These are phyloP conservation scores for Pochonia chlamydosporia DNA, from an alignment of 2,329 filamentous ascomycete species.

Conservation along the genomic window DNA sequence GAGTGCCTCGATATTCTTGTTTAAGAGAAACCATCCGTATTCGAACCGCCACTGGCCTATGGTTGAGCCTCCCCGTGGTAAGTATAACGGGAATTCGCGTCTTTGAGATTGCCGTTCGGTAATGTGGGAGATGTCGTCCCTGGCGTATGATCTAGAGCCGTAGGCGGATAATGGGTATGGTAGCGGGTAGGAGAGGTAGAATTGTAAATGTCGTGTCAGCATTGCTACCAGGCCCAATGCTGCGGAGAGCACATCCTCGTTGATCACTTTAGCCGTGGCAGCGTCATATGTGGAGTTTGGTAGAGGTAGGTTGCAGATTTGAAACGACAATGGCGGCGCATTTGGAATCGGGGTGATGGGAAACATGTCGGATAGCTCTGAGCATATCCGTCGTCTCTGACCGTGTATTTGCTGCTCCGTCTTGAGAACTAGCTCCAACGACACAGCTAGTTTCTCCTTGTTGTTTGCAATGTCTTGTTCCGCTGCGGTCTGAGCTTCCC, in stretches of 20 bases:
- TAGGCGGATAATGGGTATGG: constrained; percentile 73
- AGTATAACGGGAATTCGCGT: constrained; percentile 75
- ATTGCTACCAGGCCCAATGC: constrained; percentile 77
- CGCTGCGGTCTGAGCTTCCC: constrained; percentile 51
- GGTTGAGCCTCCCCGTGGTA: constrained; percentile 52
- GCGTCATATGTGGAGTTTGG: constrained; percentile 74
- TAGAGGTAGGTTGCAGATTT: constrained; percentile 70
- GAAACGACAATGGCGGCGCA: constrained; percentile 66
- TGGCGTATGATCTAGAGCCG: constrained; percentile 69
- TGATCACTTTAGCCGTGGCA: constrained; percentile 34
- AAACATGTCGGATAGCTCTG: constrained; percentile 74
- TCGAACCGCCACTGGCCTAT: constrained; percentile 85
- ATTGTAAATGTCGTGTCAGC: constrained; percentile 68
- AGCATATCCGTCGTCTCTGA: constrained; percentile 83
- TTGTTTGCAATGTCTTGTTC: constrained; percentile 58
- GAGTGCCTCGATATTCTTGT: constrained; percentile 81
- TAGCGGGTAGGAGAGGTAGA: constrained; percentile 72
- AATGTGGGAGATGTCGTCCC: constrained; percentile 64
- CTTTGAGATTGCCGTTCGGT: constrained; percentile 42
- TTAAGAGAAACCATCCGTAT: constrained; percentile 92
- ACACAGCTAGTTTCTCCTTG: constrained; percentile 50
- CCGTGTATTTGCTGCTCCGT: constrained; percentile 65
- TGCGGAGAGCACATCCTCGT: constrained; percentile 70
- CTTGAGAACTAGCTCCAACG: constrained; percentile 46
- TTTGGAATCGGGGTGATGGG: constrained; percentile 62